Percentiles rank a stretch among this genome's conserved stretches.
Evolutionary conservation across 1,139 yeast species (phyloP).

Genomic region (Yamadazyma buinensis): DNA sequence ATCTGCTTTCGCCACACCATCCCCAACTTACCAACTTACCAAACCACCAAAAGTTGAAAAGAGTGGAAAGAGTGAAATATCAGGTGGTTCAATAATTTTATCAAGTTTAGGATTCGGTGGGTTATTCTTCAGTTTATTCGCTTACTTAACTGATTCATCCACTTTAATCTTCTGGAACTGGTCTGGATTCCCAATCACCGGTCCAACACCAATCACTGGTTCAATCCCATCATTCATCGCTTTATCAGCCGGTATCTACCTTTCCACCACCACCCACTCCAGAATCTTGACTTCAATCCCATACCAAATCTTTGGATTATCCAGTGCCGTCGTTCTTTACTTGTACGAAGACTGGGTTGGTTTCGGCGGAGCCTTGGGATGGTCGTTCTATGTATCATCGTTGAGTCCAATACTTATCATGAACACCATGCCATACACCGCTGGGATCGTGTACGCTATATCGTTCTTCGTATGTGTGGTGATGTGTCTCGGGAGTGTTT

Average conservation of each 20-base stretch:
- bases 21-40: no score
- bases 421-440: slow-evolving; percentile 53
- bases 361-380: slow-evolving; percentile 67
- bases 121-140: slow-evolving; percentile 65
- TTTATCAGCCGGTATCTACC: slow-evolving; percentile 52
- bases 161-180: slow-evolving; percentile 88
- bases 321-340: slow-evolving; percentile 50
- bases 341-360: slow-evolving; percentile 74
- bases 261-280: slow-evolving; percentile 25
- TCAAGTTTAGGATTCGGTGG: slow-evolving; percentile 78
- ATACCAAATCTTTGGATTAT: slow-evolving; percentile 40
- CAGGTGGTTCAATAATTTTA: slow-evolving; percentile 37
- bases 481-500: slow-evolving; percentile 75
- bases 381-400: slow-evolving; percentile 60
- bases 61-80: slow-evolving; percentile 3
- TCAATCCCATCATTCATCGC: slow-evolving; percentile 65
- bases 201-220: slow-evolving; percentile 90
- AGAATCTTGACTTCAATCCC: slow-evolving; percentile 20
- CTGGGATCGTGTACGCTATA: slow-evolving; percentile 54
- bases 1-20: slow-evolving; percentile 45
- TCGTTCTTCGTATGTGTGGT: slow-evolving; percentile 56
- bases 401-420: slow-evolving; percentile 63
- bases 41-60: slow-evolving; percentile 25
- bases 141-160: slow-evolving; percentile 78
- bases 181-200: slow-evolving; percentile 86